phyloP scores from a whole-genome alignment of 116 monocot species.

The Posidonia oceanica region DNA sequence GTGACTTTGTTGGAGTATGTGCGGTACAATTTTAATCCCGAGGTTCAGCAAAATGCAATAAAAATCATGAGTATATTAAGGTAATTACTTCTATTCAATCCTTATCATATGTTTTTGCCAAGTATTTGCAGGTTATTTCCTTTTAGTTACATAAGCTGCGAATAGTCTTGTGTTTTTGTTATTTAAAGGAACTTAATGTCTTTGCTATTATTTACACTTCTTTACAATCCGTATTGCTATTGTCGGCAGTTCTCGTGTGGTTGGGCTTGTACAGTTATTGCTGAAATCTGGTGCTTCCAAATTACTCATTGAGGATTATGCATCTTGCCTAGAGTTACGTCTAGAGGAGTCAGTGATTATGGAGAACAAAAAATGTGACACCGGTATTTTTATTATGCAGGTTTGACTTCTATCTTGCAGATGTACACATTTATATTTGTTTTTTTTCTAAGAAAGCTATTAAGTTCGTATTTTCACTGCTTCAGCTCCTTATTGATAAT shows the following conservation, averaged over 20 bases:
- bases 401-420: conserved; percentile 17
- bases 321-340: conserved; percentile 85
- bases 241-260: conserved; percentile 66
- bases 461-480: not conserved
- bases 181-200: too few relatives aligned
- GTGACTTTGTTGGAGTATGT: conserved; percentile 84
- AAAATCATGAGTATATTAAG: conserved; percentile 75
- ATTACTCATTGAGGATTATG: conserved; percentile 78
- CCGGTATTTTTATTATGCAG: conserved; percentile 91
- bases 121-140: not conserved
- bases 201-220: not conserved
- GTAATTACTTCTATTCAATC: conserved; percentile 23
- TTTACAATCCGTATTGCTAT: not conserved
- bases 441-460: not conserved
- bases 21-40: conserved; percentile 64
- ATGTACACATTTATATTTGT: not conserved
- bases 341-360: conserved; percentile 30
- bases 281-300: conserved; percentile 65
- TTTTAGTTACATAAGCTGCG: not conserved
- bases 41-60: conserved; percentile 78
- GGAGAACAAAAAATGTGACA: conserved; percentile 76
- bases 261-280: conserved; percentile 73
- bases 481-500: conserved; percentile 93
- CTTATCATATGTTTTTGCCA: not conserved
- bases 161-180: too few relatives aligned